A percentile compares a stretch with the other conserved stretches of the same genome.
Conservation (phyloP, 805 yeast species). For the Nakazawaea ernobii region DNA sequence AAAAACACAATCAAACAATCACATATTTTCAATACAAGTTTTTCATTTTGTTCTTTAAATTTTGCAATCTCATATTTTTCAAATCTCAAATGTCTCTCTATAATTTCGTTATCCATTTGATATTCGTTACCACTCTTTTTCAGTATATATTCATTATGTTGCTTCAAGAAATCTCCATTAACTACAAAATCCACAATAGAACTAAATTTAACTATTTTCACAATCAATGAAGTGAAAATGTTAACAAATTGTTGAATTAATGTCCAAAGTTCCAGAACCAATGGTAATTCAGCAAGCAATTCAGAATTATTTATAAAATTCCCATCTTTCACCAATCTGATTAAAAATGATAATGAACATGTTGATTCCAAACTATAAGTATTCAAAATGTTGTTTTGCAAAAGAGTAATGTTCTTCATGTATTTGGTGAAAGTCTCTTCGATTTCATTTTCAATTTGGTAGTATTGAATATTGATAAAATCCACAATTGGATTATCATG, state of each 20-base stretch:
- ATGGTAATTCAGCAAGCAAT: slow-evolving; percentile 37
- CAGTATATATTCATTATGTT: slow-evolving; percentile 10
- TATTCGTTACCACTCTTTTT: slow-evolving; percentile 21
- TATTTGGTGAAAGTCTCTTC: slow-evolving; percentile 36
- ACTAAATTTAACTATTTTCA: slow-evolving; percentile 47
- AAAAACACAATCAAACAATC: slow-evolving; percentile 21
- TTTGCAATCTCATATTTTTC: slow-evolving; percentile 36
- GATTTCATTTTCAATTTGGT: slow-evolving; percentile 31
- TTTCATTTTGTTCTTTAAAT: slow-evolving; percentile 26
- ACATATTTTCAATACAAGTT: slow-evolving; percentile 23
- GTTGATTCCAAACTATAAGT: slow-evolving; percentile 9
- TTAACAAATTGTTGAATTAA: slow-evolving; percentile 34
- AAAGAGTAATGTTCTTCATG: slow-evolving; percentile 30
- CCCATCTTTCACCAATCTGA: slow-evolving; percentile 6
- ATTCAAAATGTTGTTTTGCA: slow-evolving; percentile 28
- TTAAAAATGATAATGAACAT: slow-evolving; percentile 5
- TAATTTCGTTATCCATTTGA: slow-evolving; percentile 23
- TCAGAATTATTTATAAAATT: slow-evolving; percentile 8
- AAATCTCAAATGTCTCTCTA: slow-evolving; percentile 32
- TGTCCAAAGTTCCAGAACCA: slow-evolving; percentile 58
- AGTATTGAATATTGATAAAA: slow-evolving; percentile 52
- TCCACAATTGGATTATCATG: slow-evolving; percentile 58
- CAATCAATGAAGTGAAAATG: slow-evolving; percentile 28
- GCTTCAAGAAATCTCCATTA: slow-evolving; percentile 38
- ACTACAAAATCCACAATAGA: slow-evolving; percentile 48